Evolutionary conservation across 75 land plant species (phyloP).

Genomic region (Sequoiadendron giganteum): DNA sequence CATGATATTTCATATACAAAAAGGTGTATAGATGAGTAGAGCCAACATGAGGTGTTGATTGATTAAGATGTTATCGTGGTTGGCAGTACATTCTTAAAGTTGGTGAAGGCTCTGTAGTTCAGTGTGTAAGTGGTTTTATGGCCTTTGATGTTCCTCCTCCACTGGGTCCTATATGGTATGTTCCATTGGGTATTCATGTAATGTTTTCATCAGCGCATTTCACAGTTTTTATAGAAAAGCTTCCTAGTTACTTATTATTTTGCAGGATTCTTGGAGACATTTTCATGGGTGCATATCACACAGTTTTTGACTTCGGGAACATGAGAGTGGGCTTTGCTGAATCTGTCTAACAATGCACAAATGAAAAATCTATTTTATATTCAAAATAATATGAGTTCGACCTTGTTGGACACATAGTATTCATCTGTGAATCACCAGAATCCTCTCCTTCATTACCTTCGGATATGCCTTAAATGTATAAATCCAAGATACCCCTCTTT

Average conservation of each 20-base stretch:
- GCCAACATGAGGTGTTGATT: background rate
- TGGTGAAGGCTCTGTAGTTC: slow-evolving; percentile 41
- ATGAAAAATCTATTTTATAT: background rate
- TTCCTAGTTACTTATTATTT: background rate
- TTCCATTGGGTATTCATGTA: background rate
- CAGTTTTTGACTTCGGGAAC: slow-evolving; percentile 72
- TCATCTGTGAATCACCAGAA: background rate
- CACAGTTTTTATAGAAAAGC: background rate
- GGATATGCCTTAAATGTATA: background rate
- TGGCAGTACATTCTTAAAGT: slow-evolving; percentile 51
- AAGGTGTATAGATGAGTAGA: background rate
- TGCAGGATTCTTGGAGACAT: slow-evolving; percentile 82
- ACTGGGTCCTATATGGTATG: slow-evolving; percentile 54
- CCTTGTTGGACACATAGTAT: background rate
- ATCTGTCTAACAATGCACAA: slow-evolving; percentile 40
- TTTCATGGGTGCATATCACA: slow-evolving; percentile 80
- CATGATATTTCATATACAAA: background rate
- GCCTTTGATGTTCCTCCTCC: slow-evolving; percentile 56
- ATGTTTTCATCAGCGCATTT: background rate
- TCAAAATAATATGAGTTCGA: background rate
- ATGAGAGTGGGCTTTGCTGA: slow-evolving; percentile 60
- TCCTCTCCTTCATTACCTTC: background rate
- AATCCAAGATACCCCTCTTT: background rate
- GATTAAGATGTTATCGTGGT: background rate
- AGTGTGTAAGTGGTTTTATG: slow-evolving; percentile 54